Evolutionary conservation across 2,329 filamentous ascomycete species (phyloP).

Genomic region (Zopfia rhizophila): DNA sequence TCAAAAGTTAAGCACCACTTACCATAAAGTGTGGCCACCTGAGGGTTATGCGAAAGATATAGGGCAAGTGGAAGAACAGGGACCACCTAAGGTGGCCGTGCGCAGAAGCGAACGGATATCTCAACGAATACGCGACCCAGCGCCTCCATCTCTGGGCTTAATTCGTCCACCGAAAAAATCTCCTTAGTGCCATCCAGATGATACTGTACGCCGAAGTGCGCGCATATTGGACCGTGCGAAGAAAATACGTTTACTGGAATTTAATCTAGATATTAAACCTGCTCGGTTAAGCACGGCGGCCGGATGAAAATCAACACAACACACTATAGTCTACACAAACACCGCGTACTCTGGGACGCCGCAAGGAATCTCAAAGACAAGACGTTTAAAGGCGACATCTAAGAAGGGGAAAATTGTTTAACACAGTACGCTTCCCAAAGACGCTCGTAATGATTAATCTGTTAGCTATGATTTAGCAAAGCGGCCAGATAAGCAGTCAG

Average conservation of each 20-base stretch:
- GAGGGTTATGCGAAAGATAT: too few species aligned
- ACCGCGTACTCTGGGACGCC: background rate
- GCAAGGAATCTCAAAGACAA: slow-evolving; percentile 5
- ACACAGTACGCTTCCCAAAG: too few species aligned
- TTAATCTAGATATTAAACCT: background rate
- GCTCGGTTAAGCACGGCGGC: background rate
- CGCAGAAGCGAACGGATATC: slow-evolving; percentile 3
- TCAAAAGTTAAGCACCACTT: slow-evolving; percentile 4
- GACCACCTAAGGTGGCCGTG: slow-evolving; percentile 3
- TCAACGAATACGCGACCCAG: background rate
- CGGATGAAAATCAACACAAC: slow-evolving; percentile 2
- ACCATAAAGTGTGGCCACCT: too few species aligned
- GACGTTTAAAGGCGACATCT: background rate
- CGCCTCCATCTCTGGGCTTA: slow-evolving; percentile 1
- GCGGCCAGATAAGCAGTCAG: too few species aligned
- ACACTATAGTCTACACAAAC: background rate
- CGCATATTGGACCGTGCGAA: background rate
- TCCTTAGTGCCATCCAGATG: too few species aligned
- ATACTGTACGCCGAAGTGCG: slow-evolving; percentile 1
- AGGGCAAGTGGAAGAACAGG: background rate
- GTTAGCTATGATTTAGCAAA: too few species aligned
- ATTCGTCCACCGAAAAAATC: background rate
- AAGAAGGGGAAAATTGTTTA: slow-evolving; percentile 1
- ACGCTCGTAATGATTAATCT: too few species aligned
- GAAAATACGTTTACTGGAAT: background rate